These are phyloP conservation scores for Fusarium burgessii DNA, from an alignment of 2,329 filamentous ascomycete genomes.

Conservation along the genomic window DNA sequence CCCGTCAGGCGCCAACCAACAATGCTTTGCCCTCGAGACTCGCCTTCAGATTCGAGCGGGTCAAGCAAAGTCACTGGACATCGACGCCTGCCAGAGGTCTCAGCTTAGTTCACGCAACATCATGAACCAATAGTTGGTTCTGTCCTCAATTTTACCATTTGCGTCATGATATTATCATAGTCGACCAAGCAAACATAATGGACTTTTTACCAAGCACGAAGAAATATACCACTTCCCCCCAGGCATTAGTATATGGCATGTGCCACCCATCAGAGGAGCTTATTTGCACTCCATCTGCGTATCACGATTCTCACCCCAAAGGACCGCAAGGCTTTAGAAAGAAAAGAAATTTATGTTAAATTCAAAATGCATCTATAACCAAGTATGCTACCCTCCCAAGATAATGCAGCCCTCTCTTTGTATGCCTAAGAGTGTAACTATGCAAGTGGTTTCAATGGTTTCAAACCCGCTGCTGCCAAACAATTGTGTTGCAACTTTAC, in stretches of 20 bases:
- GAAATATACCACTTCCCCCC: background rate
- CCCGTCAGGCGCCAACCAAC: conserved; percentile 32
- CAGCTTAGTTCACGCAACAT: conserved; percentile 25
- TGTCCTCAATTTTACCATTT: background rate
- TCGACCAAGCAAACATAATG: background rate
- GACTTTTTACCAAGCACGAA: background rate
- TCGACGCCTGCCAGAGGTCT: conserved; percentile 36
- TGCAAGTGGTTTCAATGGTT: conserved; percentile 31
- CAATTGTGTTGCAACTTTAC: conserved; percentile 8
- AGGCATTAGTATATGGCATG: background rate
- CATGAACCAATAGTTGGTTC: conserved; percentile 10
- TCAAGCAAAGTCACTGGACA: conserved; percentile 43
- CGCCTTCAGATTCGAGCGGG: conserved; percentile 22
- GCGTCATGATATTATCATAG: background rate
- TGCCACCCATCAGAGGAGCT: background rate
- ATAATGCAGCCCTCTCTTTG: conserved; percentile 24
- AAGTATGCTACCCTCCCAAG: conserved; percentile 9
- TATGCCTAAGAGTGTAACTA: conserved; percentile 22
- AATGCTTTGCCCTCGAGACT: conserved; percentile 24
- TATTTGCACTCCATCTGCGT: background rate
- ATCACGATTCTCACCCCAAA: background rate
- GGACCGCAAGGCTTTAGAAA: background rate
- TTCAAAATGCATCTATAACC: conserved; percentile 22
- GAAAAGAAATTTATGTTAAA: conserved; percentile 1
- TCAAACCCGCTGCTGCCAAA: conserved; percentile 23